Conservation (phyloP, 306 rosid species). For the Crotalaria pallida region DNA sequence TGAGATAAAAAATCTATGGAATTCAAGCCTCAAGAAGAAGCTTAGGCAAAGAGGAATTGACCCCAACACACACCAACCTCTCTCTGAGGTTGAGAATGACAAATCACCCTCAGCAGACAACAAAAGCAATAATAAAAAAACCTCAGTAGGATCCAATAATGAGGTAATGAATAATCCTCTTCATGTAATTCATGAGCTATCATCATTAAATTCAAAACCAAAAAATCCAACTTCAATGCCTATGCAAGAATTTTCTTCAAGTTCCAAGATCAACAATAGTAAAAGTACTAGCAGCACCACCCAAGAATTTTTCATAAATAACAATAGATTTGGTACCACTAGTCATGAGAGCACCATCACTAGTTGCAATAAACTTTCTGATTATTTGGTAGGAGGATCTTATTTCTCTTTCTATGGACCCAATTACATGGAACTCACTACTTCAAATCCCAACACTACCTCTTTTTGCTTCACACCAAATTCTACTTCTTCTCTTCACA, state of each 20-base stretch:
- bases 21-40: conserved; percentile 90
- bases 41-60: conserved; percentile 85
- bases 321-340: too few relatives aligned
- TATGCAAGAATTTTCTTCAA: conserved; percentile 37
- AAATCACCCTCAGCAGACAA: conserved; percentile 15
- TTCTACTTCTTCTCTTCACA: too few relatives aligned
- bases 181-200: conserved; percentile 2
- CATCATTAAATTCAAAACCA: conserved; percentile 28
- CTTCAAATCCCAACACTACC: too few relatives aligned
- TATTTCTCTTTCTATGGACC: too few relatives aligned
- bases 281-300: conserved; percentile 15
- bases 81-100: conserved; percentile 36
- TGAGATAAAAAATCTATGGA: conserved; percentile 92
- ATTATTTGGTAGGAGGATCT: too few relatives aligned
- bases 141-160: conserved; percentile 39
- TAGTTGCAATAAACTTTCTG: too few relatives aligned
- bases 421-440: too few relatives aligned
- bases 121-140: conserved; percentile 42
- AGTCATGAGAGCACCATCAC: too few relatives aligned
- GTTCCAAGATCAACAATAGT: conserved; percentile 26
- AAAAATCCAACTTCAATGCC: conserved; percentile 22
- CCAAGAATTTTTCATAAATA: too few relatives aligned
- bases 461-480: too few relatives aligned
- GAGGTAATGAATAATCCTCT: conserved; percentile 24
- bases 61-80: conserved; percentile 82